Evolutionary conservation across 1,284 basidiomycete species (phyloP), one percentile per base, ranked within the genome.

Genomic region (Sporisorium iseilematis-ciliati): DNA sequence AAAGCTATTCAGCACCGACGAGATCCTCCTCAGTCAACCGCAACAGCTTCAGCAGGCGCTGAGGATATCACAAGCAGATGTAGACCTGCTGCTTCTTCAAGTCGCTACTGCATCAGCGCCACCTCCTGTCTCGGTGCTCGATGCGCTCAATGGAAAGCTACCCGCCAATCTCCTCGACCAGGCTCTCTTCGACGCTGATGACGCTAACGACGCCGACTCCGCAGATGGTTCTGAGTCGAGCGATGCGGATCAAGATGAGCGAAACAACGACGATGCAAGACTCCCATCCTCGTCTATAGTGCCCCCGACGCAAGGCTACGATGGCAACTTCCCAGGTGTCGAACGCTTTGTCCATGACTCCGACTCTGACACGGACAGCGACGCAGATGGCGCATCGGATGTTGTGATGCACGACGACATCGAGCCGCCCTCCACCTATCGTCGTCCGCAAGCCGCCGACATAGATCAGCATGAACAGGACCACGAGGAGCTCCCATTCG

Each of bases 281-380:
- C n/a, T 70, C 4, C 40, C 65, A 11, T 33, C 51, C 23, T 57
- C 59, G 11, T 57, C 56, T 7, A 57, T 64, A 25, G 65, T 65
- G 21, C 69, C 62, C 11, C 74, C 65, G 3, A 72, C 69, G 7
- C 69, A 72, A 50, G 69, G 69, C 11, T 71, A 71, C 48, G 74
- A 72, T 23, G 74, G 69, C 33, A 68, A 72, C 49, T 72, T 59
- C 50, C 74, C 69, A 10, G 69, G 65, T 4, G 61, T 50, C 11
- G 29, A 67, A 3, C 53, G 58, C 7, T 67, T 58, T 18, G 62
- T 70, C 16, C 66, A 56, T 26, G 72, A 75, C 29, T 66, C 67
- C 7, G 72, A 75, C 33, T 20, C 35, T 14, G 63, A 59, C 42
- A 53, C 56, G 29, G 61, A 65, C 29, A 55, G 48, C 21, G 52